A percentile compares a stretch with the other conserved stretches of the same genome.
These are phyloP conservation scores for Truncatella angustata DNA, from an alignment of 2,329 filamentous ascomycete genomes.

Conservation along the genomic window DNA sequence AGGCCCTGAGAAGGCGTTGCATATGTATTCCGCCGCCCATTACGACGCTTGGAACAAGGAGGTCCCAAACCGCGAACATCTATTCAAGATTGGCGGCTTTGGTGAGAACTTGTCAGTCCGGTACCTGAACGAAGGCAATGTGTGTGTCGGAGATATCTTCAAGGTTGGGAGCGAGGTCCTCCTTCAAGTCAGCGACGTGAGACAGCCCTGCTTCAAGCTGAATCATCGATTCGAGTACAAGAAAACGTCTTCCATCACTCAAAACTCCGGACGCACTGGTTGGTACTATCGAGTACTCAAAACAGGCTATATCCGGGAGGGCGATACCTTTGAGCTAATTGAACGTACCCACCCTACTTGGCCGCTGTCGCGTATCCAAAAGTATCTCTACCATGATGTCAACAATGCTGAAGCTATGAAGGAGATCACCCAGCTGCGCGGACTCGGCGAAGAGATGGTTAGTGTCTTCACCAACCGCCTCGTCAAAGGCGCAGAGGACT, in stretches of 20 bases:
- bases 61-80: constrained; percentile 45
- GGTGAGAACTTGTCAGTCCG: constrained; percentile 61
- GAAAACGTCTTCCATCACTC: constrained; percentile 57
- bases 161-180: constrained; percentile 43
- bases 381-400: constrained; percentile 18
- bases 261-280: constrained; percentile 56
- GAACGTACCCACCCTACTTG: constrained; percentile 10
- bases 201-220: constrained; percentile 65
- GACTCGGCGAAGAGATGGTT: constrained; percentile 44
- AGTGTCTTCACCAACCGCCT: constrained; percentile 48
- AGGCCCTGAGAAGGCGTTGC: constrained; percentile 60
- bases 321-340: constrained; percentile 9
- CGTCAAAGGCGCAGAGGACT: constrained; percentile 39
- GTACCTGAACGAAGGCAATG: constrained; percentile 57
- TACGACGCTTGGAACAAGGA: constrained; percentile 53
- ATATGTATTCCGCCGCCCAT: constrained; percentile 57
- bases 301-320: constrained; percentile 46
- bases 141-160: constrained; percentile 65
- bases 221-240: constrained; percentile 65
- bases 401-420: constrained; percentile 48
- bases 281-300: constrained; percentile 63
- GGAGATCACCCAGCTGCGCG: constrained; percentile 48
- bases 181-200: constrained; percentile 57
- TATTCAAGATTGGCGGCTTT: constrained; percentile 58
- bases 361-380: constrained; percentile 1